These are phyloP conservation scores for Crithidia expoeki DNA, from an alignment of 208 protist genomes.

Conservation along the genomic window DNA sequence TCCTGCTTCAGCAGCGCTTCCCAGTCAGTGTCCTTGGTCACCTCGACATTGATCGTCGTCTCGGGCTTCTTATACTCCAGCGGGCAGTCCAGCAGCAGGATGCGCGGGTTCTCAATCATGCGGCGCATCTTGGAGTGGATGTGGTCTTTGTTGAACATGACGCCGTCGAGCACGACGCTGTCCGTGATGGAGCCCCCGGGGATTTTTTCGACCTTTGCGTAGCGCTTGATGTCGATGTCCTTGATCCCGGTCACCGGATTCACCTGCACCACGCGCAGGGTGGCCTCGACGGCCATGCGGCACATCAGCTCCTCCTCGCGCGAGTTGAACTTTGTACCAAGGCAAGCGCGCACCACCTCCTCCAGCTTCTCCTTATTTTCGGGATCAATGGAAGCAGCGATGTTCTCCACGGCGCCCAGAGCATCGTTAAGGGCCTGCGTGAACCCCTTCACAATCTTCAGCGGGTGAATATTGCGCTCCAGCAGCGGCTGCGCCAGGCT, in stretches of 20 bases:
- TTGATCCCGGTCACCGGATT: conserved; percentile 86
- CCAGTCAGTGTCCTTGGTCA: conserved; percentile 98
- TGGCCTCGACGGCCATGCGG: conserved; percentile 98
- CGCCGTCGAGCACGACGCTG: conserved; percentile 97
- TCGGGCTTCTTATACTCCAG: conserved; percentile 99
- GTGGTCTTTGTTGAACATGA: conserved; percentile 99
- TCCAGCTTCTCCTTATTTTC: conserved; percentile 90
- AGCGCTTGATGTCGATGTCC: conserved; percentile 99
- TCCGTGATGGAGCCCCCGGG: conserved; percentile 98
- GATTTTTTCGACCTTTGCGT: conserved; percentile 99
- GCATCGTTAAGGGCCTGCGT: conserved; percentile 97
- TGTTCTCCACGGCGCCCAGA: conserved; percentile 92
- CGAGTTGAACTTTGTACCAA: conserved; percentile 99
- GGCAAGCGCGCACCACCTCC: conserved; percentile 93
- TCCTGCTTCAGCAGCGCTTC: conserved; percentile 97
- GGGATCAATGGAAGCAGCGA: conserved; percentile 94
- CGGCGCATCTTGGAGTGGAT: conserved; percentile 99
- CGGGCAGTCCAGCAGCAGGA: conserved; percentile 98
- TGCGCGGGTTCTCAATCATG: conserved; percentile 98
- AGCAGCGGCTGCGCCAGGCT: conserved; percentile 96
- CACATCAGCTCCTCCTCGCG: conserved; percentile 97
- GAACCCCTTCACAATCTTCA: conserved; percentile 98
- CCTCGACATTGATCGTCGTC: conserved; percentile 97
- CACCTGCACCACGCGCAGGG: conserved; percentile 92
- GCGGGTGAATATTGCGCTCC: conserved; percentile 98